Conservation (phyloP, 495 filamentous ascomycete species). For the Sabuloglossum arenarium region DNA sequence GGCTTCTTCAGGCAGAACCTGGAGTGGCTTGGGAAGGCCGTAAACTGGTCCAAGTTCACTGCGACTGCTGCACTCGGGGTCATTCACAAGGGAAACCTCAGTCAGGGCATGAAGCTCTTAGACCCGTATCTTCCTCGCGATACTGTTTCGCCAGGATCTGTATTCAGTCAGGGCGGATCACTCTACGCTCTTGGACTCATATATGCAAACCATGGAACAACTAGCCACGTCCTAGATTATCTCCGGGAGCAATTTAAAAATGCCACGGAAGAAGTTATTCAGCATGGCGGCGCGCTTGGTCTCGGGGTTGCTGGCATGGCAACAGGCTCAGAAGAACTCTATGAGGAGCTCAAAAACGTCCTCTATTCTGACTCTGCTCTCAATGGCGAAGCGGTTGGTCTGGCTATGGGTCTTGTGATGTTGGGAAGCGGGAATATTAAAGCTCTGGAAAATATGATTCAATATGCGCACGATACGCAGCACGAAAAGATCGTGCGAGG, state of each 20-base stretch:
- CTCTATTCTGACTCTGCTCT: conserved; percentile 85
- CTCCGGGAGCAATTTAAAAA: conserved; percentile 71
- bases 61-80: conserved; percentile 93
- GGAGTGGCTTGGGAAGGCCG: conserved; percentile 95
- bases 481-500: conserved; percentile 98
- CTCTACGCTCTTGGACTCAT: conserved; percentile 92
- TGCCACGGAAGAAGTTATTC: conserved; percentile 82
- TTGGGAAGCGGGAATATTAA: conserved; percentile 82
- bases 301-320: conserved; percentile 97
- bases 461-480: conserved; percentile 91
- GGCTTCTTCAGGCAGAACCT: conserved; percentile 94
- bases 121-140: conserved; percentile 84
- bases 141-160: conserved; percentile 49
- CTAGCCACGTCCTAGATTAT: conserved; percentile 56
- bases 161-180: conserved; percentile 89
- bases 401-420: conserved; percentile 95
- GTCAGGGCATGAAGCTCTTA: conserved; percentile 77
- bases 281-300: conserved; percentile 88
- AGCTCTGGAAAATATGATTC: conserved; percentile 84
- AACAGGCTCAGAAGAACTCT: conserved; percentile 73
- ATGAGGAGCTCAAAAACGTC: conserved; percentile 70
- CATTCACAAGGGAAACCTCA: conserved; percentile 86
- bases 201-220: conserved; percentile 86
- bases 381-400: conserved; percentile 89
- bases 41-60: conserved; percentile 99